Conservation (phyloP, 441 rosid species). For the Pelargonium australe region DNA sequence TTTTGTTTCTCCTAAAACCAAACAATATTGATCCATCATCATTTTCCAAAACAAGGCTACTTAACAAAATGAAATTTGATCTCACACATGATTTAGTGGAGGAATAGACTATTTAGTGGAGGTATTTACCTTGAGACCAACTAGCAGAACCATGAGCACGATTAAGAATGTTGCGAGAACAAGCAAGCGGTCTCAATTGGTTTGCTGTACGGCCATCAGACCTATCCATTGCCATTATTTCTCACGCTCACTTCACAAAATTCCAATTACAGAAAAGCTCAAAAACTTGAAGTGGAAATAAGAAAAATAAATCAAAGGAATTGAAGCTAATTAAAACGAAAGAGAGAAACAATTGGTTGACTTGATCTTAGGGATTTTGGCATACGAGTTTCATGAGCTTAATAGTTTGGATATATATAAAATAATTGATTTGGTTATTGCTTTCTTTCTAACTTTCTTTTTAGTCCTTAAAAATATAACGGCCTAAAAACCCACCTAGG, state of each 20-base stretch:
- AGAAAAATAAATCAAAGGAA: background rate
- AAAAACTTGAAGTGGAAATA: background rate
- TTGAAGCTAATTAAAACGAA: background rate
- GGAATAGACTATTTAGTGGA: background rate
- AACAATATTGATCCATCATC: background rate
- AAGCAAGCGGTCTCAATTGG: conserved; percentile 71
- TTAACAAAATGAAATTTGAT: background rate
- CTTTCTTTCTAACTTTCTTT: no score
- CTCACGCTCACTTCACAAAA: background rate
- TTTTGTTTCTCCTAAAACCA: conserved; percentile 59
- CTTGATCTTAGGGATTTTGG: background rate
- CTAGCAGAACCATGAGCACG: conserved; percentile 96
- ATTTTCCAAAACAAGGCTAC: background rate
- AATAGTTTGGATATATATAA: background rate
- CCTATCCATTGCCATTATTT: conserved; percentile 56
- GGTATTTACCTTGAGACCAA: conserved; percentile 74
- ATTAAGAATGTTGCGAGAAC: conserved; percentile 67
- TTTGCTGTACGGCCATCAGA: conserved; percentile 62
- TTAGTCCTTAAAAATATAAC: no score
- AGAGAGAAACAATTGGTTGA: background rate
- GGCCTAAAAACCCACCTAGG: background rate
- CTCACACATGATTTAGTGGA: background rate
- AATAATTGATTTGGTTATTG: no score
- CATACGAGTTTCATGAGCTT: background rate
- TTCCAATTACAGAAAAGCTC: background rate